Base-by-base conservation (phyloP, 2,329 filamentous ascomycete species). In the Rhytidhysteron rufulum region DNA sequence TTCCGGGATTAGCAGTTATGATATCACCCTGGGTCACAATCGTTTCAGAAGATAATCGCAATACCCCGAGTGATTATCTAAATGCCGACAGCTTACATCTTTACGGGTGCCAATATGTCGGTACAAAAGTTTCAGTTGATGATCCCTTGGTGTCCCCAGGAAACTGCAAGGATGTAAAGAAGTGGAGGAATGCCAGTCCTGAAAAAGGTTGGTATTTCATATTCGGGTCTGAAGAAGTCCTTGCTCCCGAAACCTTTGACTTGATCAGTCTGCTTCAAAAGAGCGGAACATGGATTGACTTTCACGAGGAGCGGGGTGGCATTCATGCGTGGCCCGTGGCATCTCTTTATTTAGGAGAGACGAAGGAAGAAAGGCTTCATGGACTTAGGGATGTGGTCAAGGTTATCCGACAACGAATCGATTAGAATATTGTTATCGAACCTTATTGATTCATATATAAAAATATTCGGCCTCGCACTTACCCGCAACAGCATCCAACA, bases 261-360 rank as follows among this genome's bases (percentile, higher is more conserved):
- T 67, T 88, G 44, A 69, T 86, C 10, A 62, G 65, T 10, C 64
- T 77, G 21, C 69, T 87, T 41, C 68, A 72, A 42, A 72, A 72
- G 36, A 70, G 74, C 11, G 75, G 75, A 3, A 63, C 79, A 24
- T 60, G 74, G 27, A 73, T 85, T n/a, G 69, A 73, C 39, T 73
- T 72, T 40, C 70, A 78, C 52, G 78, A 80, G 54, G 80, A 86
- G 49, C 66, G 72, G 20, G 83, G 79, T 11, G 82, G 80, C 3
- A 82, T 93, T 42, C 88, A 94, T 63, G 87, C 83, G 9, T 94
- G 88, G 88, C 86, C 87, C 0, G 83, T 94, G 16, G 85, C 83
- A 8, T 71, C 71, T 45, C 56, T 81, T 15, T 82, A 80, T 56
- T 53, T 81, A 17, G 73, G 73, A 6, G 68, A 71, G 40, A 68